Evolutionary conservation across 2,329 filamentous ascomycete species (phyloP).

Genomic region (Colletotrichum scovillei): DNA sequence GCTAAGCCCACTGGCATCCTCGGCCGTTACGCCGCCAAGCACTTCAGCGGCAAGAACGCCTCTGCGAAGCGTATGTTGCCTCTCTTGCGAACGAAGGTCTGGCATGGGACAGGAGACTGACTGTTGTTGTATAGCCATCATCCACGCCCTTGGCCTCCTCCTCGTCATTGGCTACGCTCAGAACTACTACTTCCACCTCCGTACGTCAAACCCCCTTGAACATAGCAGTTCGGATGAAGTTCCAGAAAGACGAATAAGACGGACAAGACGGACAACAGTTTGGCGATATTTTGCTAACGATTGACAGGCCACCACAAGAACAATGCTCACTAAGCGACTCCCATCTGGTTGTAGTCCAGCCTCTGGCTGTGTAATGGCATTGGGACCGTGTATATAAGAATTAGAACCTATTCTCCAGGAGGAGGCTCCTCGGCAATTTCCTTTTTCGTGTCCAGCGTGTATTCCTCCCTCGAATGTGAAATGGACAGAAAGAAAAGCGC

Average conservation of each 20-base stretch:
- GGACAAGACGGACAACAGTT: conserved; percentile 37
- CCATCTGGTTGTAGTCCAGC: conserved; percentile 22
- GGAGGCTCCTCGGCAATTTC: conserved; percentile 30
- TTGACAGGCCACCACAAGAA: conserved; percentile 97
- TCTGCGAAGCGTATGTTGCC: conserved; percentile 83
- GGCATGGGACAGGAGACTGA: background rate
- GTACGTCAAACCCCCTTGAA: conserved; percentile 67
- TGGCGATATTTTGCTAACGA: conserved; percentile 16
- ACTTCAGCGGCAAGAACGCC: conserved; percentile 92
- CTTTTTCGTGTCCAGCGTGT: conserved; percentile 3
- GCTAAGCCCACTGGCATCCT: conserved; percentile 84
- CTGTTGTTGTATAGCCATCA: conserved; percentile 71
- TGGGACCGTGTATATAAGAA: conserved; percentile 38
- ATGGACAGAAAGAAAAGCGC: background rate
- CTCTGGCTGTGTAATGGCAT: conserved; percentile 33
- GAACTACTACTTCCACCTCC: conserved; percentile 99
- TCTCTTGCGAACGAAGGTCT: background rate
- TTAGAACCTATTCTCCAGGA: conserved; percentile 33
- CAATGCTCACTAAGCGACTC: conserved; percentile 85
- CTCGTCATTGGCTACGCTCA: conserved; percentile 90
- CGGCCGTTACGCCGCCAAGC: conserved; percentile 87
- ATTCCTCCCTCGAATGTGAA: background rate
- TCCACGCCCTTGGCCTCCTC: conserved; percentile 85
- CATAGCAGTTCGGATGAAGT: background rate
- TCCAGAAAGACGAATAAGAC: conserved; percentile 16